phyloP scores from a whole-genome alignment of 768 basidiomycete species.

The Calocera cornea region DNA sequence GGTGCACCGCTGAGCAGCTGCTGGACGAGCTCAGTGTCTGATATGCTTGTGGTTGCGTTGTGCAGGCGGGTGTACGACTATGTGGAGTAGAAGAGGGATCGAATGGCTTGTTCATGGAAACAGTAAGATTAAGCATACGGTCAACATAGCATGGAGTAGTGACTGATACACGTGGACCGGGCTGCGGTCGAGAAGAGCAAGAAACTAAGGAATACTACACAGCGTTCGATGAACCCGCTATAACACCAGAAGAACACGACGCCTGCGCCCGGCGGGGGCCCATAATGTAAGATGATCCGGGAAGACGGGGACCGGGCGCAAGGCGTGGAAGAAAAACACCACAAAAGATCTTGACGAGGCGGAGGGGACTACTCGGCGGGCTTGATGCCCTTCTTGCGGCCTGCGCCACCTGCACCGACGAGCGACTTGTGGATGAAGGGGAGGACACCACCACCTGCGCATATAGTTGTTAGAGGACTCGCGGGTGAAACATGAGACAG shows the following conservation, averaged over 20 bases:
- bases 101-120: neutral
- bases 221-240: constrained; percentile 5
- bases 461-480: neutral
- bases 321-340: neutral
- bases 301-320: neutral
- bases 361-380: neutral
- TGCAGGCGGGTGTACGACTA: neutral
- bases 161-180: constrained; percentile 1
- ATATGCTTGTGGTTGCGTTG: neutral
- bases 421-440: constrained; percentile 83
- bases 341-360: neutral
- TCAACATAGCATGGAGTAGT: constrained; percentile 1
- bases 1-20: neutral
- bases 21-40: neutral
- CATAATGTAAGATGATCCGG: neutral
- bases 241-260: neutral
- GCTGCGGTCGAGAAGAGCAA: neutral
- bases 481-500: neutral
- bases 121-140: constrained; percentile 2
- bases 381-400: neutral
- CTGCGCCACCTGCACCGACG: neutral
- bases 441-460: constrained; percentile 61
- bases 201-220: neutral
- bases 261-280: neutral
- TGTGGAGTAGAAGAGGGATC: neutral